These are phyloP conservation scores for Tricladium varicosporioides DNA, from an alignment of 2,329 filamentous ascomycete genomes.

Conservation along the genomic window DNA sequence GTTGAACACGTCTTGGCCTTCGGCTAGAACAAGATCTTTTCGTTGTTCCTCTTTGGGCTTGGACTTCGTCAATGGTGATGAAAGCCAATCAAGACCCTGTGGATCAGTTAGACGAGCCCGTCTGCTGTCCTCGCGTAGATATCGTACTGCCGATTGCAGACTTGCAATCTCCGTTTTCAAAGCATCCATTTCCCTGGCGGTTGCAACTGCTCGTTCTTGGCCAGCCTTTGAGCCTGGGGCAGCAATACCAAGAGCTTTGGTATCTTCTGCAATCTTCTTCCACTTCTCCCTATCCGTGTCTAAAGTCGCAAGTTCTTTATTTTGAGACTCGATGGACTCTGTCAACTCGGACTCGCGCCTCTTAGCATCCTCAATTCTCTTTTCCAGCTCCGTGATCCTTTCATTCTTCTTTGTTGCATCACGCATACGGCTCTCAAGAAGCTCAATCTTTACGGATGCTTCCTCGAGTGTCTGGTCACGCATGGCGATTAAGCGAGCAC, in stretches of 20 bases:
- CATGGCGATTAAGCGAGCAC: slow-evolving; percentile 67
- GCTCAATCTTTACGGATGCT: slow-evolving; percentile 86
- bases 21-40: slow-evolving; percentile 51
- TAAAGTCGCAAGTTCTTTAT: slow-evolving; percentile 62
- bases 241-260: slow-evolving; percentile 50
- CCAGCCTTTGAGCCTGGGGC: slow-evolving; percentile 52
- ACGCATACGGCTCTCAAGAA: slow-evolving; percentile 82
- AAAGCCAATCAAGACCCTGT: slow-evolving; percentile 58
- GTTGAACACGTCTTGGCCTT: slow-evolving; percentile 62
- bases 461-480: slow-evolving; percentile 84
- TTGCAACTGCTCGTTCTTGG: slow-evolving; percentile 66
- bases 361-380: slow-evolving; percentile 52
- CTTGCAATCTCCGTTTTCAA: slow-evolving; percentile 67
- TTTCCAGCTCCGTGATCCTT: slow-evolving; percentile 64
- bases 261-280: slow-evolving; percentile 68
- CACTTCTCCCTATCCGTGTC: slow-evolving; percentile 67
- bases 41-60: slow-evolving; percentile 46
- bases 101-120: slow-evolving; percentile 59
- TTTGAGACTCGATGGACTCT: slow-evolving; percentile 65
- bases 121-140: slow-evolving; percentile 65
- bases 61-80: slow-evolving; percentile 54
- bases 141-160: slow-evolving; percentile 64
- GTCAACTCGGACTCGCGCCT: slow-evolving; percentile 51
- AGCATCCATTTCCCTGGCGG: slow-evolving; percentile 69
- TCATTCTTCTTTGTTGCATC: slow-evolving; percentile 78